A percentile compares a stretch with the other conserved stretches of the same genome.
Evolutionary conservation across 2,329 filamentous ascomycete species (phyloP).

Genomic region (Microdochium trichocladiopsis): DNA sequence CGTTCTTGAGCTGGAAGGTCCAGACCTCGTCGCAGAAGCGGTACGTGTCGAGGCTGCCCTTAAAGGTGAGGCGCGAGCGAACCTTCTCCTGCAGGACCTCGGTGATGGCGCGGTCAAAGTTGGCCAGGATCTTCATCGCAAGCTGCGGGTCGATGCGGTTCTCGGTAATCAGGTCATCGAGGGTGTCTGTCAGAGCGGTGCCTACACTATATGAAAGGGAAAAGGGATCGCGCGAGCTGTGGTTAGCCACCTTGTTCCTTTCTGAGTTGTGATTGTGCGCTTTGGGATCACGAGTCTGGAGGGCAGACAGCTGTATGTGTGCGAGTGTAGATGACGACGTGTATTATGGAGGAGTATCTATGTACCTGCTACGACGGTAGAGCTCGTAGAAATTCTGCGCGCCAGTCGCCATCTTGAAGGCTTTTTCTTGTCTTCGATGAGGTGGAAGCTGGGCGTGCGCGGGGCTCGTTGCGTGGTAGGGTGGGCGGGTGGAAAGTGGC

Average conservation of each 20-base stretch:
- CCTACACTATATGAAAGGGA: slow-evolving; percentile 62
- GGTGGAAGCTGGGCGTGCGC: neutral
- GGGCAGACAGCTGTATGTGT: slow-evolving; percentile 6
- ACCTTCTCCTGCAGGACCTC: slow-evolving; percentile 90
- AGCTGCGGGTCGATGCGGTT: slow-evolving; percentile 95
- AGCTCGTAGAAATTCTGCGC: slow-evolving; percentile 77
- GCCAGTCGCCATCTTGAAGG: slow-evolving; percentile 31
- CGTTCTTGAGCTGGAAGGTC: slow-evolving; percentile 98
- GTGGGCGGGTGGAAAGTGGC: neutral
- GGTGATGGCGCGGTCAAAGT: slow-evolving; percentile 90
- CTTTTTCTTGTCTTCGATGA: neutral
- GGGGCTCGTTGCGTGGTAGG: neutral
- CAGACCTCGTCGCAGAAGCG: slow-evolving; percentile 99
- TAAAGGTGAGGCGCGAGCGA: slow-evolving; percentile 86
- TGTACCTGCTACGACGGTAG: slow-evolving; percentile 94
- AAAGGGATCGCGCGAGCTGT: slow-evolving; percentile 11
- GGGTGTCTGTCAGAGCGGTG: slow-evolving; percentile 86
- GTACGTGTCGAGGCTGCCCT: slow-evolving; percentile 97
- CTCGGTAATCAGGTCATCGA: slow-evolving; percentile 92
- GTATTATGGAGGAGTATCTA: slow-evolving; percentile 15
- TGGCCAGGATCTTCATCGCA: slow-evolving; percentile 94
- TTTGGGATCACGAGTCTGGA: neutral
- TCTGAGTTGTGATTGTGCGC: neutral
- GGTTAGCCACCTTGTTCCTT: slow-evolving; percentile 7
- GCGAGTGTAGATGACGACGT: slow-evolving; percentile 12